phyloP scores from a whole-genome alignment of 2,329 filamentous ascomycete species.

The Colletotrichum tamarilloi region DNA sequence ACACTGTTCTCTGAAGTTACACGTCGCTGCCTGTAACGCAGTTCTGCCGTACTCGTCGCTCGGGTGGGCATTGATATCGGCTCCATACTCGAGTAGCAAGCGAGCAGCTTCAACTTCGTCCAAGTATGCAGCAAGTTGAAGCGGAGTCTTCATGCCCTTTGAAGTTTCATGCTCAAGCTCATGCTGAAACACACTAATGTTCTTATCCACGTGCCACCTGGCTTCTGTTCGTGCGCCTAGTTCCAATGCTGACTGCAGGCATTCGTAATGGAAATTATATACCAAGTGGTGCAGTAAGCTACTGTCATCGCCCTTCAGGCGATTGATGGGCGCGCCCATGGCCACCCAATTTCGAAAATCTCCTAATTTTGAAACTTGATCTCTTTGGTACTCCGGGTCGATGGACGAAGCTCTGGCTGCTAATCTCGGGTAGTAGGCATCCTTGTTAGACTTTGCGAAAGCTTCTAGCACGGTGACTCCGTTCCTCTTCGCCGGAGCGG shows the following conservation, averaged over 20 bases:
- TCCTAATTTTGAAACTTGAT: no score
- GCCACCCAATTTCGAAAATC: neutral
- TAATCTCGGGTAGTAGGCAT: no score
- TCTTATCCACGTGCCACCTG: neutral
- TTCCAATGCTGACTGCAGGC: neutral
- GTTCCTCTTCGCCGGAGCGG: neutral
- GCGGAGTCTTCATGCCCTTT: neutral
- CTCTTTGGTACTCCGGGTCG: no score
- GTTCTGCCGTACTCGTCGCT: neutral
- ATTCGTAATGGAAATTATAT: neutral
- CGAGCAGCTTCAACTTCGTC: neutral
- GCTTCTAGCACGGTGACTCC: neutral
- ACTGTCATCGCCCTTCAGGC: neutral
- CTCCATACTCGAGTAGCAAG: neutral
- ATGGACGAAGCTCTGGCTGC: no score
- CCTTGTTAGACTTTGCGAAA: neutral
- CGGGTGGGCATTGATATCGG: neutral
- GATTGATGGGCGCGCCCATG: neutral
- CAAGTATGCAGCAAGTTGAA: neutral
- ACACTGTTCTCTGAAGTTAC: fast-evolving
- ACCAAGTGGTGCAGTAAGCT: neutral
- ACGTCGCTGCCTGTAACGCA: neutral
- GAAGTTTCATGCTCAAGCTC: neutral
- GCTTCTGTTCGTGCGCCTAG: neutral
- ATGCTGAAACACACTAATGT: fast-evolving